Conservation (phyloP, 345 rosid genomes). For the Combretum micranthum region DNA sequence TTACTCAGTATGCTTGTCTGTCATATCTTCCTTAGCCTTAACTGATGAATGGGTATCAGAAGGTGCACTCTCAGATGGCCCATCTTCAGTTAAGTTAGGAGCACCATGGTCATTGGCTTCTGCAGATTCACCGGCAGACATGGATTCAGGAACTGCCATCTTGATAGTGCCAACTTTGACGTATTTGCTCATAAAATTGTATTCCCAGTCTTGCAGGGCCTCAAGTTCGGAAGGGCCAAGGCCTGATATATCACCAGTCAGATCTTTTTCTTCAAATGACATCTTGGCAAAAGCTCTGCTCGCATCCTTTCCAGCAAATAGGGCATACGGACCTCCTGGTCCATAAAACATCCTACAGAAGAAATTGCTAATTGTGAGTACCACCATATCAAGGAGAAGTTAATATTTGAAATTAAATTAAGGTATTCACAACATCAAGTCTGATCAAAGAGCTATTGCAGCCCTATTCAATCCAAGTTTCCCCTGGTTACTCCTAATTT, state of each 20-base stretch:
- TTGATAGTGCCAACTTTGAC: constrained; percentile 78
- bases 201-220: constrained; percentile 98
- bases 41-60: constrained; percentile 17
- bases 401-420: too few species aligned
- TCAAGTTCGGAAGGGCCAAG: constrained; percentile 94
- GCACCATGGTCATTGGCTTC: constrained; percentile 33
- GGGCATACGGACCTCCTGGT: constrained; percentile 95
- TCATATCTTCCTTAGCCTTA: constrained; percentile 6
- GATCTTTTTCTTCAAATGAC: constrained; percentile 91
- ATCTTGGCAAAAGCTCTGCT: constrained; percentile 99
- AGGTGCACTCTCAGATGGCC: constrained; percentile 24
- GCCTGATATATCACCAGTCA: constrained; percentile 89
- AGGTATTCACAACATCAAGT: too few species aligned
- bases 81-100: constrained; percentile 35
- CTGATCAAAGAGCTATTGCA: too few species aligned
- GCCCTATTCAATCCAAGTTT: too few species aligned
- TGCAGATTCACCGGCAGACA: constrained; percentile 31
- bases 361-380: background rate
- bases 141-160: constrained; percentile 31
- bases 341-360: constrained; percentile 90
- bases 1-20: constrained; percentile 12
- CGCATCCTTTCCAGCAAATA: constrained; percentile 95
- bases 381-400: too few species aligned
- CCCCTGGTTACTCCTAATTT: too few species aligned
- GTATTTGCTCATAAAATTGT: constrained; percentile 98